phyloP scores from a whole-genome alignment of 495 filamentous ascomycete genomes.

The Xylaria acuta region DNA sequence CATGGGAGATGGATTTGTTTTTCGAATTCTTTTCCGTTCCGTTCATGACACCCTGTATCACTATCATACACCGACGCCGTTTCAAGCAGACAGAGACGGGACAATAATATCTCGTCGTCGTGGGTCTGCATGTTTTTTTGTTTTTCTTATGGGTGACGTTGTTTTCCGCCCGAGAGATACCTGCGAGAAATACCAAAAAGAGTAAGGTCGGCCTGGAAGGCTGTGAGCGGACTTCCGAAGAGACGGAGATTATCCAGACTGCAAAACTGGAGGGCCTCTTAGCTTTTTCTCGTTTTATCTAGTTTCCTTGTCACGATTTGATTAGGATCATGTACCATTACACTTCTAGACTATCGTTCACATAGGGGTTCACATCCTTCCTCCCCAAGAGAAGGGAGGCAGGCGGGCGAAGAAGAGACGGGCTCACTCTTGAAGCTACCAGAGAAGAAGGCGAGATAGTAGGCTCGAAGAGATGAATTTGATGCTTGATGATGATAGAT shows the following conservation, averaged over 20 bases:
- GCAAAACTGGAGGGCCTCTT: conserved; percentile 27
- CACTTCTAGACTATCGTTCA: conserved; percentile 46
- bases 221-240: not conserved
- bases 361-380: conserved; percentile 32
- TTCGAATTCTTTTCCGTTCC: not conserved
- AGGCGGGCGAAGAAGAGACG: not conserved
- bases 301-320: not conserved
- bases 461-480: conserved; percentile 13
- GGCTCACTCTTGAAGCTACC: not conserved
- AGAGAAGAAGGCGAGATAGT: not conserved
- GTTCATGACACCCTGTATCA: conserved; percentile 12
- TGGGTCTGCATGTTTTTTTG: conserved; percentile 5
- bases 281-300: conserved; percentile 10
- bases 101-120: not conserved
- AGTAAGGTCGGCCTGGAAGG: not conserved
- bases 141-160: not conserved
- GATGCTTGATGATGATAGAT: conserved; percentile 28
- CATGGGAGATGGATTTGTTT: not conserved
- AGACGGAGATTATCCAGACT: not conserved
- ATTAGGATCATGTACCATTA: conserved; percentile 39
- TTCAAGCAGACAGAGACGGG: not conserved
- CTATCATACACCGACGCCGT: not conserved
- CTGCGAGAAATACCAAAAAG: conserved; percentile 13
- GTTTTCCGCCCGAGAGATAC: not conserved
- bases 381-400: conserved; percentile 16